Conservation (phyloP, 345 rosid species). For the Euphorbia peplus region DNA sequence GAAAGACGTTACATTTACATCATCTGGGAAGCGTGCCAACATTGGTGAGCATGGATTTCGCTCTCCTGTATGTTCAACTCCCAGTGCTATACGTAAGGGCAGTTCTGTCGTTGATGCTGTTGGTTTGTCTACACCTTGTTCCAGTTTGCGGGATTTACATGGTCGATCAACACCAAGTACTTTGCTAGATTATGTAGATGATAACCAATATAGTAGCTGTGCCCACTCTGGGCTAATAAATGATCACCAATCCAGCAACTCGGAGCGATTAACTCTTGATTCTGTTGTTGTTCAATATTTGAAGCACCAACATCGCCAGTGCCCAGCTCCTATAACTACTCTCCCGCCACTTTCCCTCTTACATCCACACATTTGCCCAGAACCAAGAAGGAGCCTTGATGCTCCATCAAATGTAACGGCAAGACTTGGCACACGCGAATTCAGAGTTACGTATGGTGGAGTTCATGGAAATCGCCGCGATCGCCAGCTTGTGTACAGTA, state of each 20-base stretch:
- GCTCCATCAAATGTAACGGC: conserved; percentile 84
- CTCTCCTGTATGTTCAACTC: conserved; percentile 59
- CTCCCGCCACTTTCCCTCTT: conserved; percentile 94
- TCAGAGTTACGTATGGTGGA: conserved; percentile 70
- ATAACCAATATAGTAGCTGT: conserved; percentile 45
- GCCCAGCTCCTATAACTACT: conserved; percentile 97
- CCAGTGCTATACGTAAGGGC: conserved; percentile 44
- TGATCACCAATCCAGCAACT: conserved; percentile 56
- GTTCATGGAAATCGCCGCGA: conserved; percentile 93
- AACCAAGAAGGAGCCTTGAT: conserved; percentile 87
- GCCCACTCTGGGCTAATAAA: conserved; percentile 46
- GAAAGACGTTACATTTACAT: conserved; percentile 51
- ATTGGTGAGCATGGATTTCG: conserved; percentile 63
- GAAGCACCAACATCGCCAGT: conserved; percentile 98
- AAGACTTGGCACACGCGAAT: conserved; percentile 84
- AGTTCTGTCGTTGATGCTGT: conserved; percentile 40
- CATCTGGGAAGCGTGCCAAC: conserved; percentile 67
- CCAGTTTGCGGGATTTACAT: conserved; percentile 40
- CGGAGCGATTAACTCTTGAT: conserved; percentile 80
- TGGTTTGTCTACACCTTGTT: conserved; percentile 58
- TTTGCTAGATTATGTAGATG: conserved; percentile 43
- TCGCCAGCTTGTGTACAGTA: conserved; percentile 92
- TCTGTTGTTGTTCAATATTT: conserved; percentile 86
- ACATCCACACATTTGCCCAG: conserved; percentile 95
- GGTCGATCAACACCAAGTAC: conserved; percentile 37